Evolutionary conservation across 768 basidiomycete species (phyloP), one percentile per base, ranked within the genome.

Genomic region (Psilocybe tampanensis): DNA sequence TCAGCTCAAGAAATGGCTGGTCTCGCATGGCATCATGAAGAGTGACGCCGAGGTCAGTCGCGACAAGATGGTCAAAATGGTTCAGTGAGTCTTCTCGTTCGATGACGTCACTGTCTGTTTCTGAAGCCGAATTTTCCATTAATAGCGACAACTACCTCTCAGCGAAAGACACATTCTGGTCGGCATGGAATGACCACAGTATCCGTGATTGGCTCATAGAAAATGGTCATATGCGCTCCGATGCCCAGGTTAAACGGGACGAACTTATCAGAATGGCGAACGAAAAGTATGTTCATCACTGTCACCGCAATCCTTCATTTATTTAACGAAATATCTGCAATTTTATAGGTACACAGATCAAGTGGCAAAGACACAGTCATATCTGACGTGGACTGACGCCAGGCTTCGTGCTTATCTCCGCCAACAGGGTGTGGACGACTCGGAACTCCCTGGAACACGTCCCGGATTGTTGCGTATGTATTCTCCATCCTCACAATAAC

Each of bases 361-460:
- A 13, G 61, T 67, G 12, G 64, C 69, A 1, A 65, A 75, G 33
- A 79, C 80, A 1, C 78, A 86, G 2, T 75, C 84, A 2, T 97
- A 96, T 73, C 76, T 95, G 48, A 80, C 82, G 9, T 98, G 96
- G 96, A 92, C 93, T 12, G 95, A 98, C 66, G 92, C 95, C 2
- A 83, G 95, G 29, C 85, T 98, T 23, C 88, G 95, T 44, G 94
- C 90, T 1, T 97, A 92, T 72, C 81, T 98, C 18, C 82, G 94
- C 43, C 85, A 90, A 66, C 82, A 84, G 60, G 90, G 89, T 47
- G 66, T 96, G 24, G 76, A 80, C 59, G 93, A 95, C 63, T 79
- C 79, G n/a, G 75, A 78, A 47, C 76, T 92, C 41, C 87, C 89
- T 0, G 82, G 78, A 1, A 69, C 66, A 2, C 84, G 94, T 33